A percentile compares a stretch with the other conserved stretches of the same genome.
Evolutionary conservation across 352 stramenopile genomes (phyloP).

Genomic region (Aphanomyces cochlioides): DNA sequence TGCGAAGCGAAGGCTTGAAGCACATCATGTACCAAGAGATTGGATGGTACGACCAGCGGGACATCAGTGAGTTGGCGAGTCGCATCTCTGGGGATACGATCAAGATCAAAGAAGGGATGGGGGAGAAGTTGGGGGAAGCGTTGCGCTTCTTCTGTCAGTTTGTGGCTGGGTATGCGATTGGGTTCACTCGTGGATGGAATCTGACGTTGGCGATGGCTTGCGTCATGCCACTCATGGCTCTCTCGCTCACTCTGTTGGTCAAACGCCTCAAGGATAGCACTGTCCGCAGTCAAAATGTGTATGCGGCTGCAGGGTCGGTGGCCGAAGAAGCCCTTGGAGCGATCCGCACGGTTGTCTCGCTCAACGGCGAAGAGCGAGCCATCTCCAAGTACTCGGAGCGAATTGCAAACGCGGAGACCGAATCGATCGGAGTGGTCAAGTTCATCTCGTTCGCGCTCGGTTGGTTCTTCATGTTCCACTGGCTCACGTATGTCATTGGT

Average conservation of each 20-base stretch:
- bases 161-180: constrained; percentile 40
- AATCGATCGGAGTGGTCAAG: constrained; percentile 41
- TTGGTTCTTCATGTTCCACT: constrained; percentile 47
- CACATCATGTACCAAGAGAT: constrained; percentile 50
- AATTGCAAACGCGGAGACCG: constrained; percentile 32
- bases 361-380: constrained; percentile 45
- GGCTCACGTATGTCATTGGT: constrained; percentile 46
- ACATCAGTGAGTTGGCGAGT: constrained; percentile 36
- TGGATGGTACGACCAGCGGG: constrained; percentile 44
- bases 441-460: constrained; percentile 34
- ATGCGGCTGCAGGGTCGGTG: constrained; percentile 44
- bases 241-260: constrained; percentile 39
- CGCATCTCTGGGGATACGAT: constrained; percentile 40
- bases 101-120: constrained; percentile 49
- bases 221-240: constrained; percentile 39
- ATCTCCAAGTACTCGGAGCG: constrained; percentile 38
- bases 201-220: constrained; percentile 42
- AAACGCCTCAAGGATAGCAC: constrained; percentile 32
- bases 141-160: constrained; percentile 38
- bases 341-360: constrained; percentile 39
- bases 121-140: constrained; percentile 41
- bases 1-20: constrained; percentile 36
- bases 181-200: constrained; percentile 43
- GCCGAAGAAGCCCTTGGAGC: constrained; percentile 46
- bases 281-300: constrained; percentile 41